Base-by-base conservation (phyloP, 2,329 filamentous ascomycete genomes). In the Pseudocercospora fuligena region DNA sequence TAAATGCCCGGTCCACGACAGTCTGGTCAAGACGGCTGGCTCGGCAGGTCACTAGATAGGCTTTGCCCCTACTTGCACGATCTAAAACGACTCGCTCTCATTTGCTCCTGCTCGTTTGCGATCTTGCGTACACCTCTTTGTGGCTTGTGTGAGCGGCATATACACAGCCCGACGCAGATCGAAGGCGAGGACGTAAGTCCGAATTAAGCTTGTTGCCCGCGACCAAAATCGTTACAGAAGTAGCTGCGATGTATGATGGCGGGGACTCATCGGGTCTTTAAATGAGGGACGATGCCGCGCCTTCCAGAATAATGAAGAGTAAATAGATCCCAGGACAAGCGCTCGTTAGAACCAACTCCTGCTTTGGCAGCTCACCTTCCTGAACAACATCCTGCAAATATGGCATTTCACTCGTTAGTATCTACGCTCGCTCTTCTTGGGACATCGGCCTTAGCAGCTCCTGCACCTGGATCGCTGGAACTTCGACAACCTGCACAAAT, bases 11-110 rank as follows among this genome's bases (percentile, higher is more conserved):
- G 21, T 53, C 49, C 3, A 23, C 49, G 7, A 51, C 47, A 51
- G 47, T 25, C 47, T 51, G 47, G n/a, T 51, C 47, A 19, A 51
- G 47, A 25, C 47, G 47, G 23, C 19, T 53, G 49, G 23, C 49
- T 27, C 49, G 49, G 23, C 49, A 27, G 49, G 49, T 23, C 31
- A 51, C 47, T 21, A 21, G 49, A 36, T 61, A 65, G 36, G 56
- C 57, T 61, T 66, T 58, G 64, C 59, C 49, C 63, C 46, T 65
- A 59, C 29, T 43, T 53, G 19, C 49, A 23, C 49, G n/a, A 53
- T 25, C 49, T 25, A 16, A 53, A 53, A 27, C 49, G 19, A 53
- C 47, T 51, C 47, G 47, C 9, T 53, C 49, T 23, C 21, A 53
- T 53, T 27, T 16, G 49, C 49, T 53, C 23, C 49, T 27, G 49